These are phyloP conservation scores for Flammula alnicola DNA, from an alignment of 1,284 basidiomycete species.

Conservation along the genomic window DNA sequence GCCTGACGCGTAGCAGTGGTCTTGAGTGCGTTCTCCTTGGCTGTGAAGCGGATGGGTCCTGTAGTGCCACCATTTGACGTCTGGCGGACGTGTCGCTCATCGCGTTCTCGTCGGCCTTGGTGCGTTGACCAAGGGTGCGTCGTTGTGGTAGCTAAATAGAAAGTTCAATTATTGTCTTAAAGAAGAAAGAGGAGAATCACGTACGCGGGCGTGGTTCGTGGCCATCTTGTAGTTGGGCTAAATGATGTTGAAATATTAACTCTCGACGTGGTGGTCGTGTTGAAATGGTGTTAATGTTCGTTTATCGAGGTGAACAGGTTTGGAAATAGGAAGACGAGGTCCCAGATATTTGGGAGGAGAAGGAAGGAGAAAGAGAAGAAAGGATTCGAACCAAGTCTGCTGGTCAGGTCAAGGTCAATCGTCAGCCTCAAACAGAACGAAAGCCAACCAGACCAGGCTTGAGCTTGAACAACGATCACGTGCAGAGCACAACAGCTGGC, in stretches of 20 bases:
- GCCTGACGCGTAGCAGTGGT: conserved; percentile 52
- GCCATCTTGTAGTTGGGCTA: conserved; percentile 49
- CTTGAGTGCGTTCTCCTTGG: conserved; percentile 52
- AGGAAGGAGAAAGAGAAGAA: conserved; percentile 28
- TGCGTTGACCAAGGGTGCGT: conserved; percentile 54
- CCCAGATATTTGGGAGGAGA: conserved; percentile 19
- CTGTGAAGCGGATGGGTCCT: conserved; percentile 48
- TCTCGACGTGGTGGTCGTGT: conserved; percentile 15
- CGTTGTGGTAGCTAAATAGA: conserved; percentile 41
- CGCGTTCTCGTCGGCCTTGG: conserved; percentile 78
- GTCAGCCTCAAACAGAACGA: conserved; percentile 45
- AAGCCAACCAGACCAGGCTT: conserved; percentile 24
- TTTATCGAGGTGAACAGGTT: conserved; percentile 19
- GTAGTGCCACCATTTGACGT: conserved; percentile 48
- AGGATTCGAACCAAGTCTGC: conserved; percentile 29
- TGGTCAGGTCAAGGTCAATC: conserved; percentile 32
- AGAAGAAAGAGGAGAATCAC: conserved; percentile 29
- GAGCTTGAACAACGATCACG: conserved; percentile 42
- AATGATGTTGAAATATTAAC: conserved; percentile 19
- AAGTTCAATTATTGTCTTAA: conserved; percentile 17
- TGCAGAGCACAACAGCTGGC: conserved; percentile 35
- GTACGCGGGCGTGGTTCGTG: conserved; percentile 59
- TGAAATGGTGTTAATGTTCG: conserved; percentile 13
- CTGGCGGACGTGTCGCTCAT: conserved; percentile 66
- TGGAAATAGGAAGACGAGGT: conserved; percentile 5